Conservation (phyloP, 2,329 filamentous ascomycete species). For the Talaromyces sp. region DNA sequence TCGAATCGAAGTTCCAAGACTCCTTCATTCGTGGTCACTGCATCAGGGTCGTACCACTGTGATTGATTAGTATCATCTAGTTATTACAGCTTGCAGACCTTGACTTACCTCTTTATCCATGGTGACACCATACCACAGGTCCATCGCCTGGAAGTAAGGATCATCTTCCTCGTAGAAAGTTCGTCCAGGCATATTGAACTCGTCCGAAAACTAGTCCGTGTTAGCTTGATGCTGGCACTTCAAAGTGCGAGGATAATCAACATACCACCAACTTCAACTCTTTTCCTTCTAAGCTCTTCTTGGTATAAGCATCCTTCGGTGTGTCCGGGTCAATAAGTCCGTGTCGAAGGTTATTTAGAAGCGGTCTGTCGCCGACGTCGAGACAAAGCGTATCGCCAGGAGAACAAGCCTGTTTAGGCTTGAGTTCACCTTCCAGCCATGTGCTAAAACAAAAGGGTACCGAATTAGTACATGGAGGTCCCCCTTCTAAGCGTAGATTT, state of each 20-base stretch:
- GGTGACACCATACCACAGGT: slow-evolving; percentile 74
- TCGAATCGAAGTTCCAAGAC: slow-evolving; percentile 67
- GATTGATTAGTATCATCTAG: slow-evolving; percentile 5
- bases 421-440: slow-evolving; percentile 54
- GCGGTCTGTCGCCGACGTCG: slow-evolving; percentile 50
- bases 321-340: slow-evolving; percentile 70
- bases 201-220: slow-evolving; percentile 63
- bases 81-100: background rate
- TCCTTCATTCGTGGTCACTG: slow-evolving; percentile 64
- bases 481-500: too few species aligned
- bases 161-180: slow-evolving; percentile 74
- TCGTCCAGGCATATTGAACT: slow-evolving; percentile 68
- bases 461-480: too few species aligned
- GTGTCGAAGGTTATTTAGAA: slow-evolving; percentile 63
- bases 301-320: slow-evolving; percentile 58
- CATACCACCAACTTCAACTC: slow-evolving; percentile 64
- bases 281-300: slow-evolving; percentile 61
- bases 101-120: slow-evolving; percentile 63
- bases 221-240: background rate
- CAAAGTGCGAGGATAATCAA: slow-evolving; percentile 5
- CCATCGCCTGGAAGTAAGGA: slow-evolving; percentile 67
- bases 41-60: slow-evolving; percentile 72
- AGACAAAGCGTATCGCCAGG: slow-evolving; percentile 52
- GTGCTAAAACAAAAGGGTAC: slow-evolving; percentile 52
- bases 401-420: slow-evolving; percentile 36